Evolutionary conservation across 352 stramenopile genomes (phyloP), one percentile per base, ranked within the genome.

Genomic region (Phytophthora pseudosyringae): DNA sequence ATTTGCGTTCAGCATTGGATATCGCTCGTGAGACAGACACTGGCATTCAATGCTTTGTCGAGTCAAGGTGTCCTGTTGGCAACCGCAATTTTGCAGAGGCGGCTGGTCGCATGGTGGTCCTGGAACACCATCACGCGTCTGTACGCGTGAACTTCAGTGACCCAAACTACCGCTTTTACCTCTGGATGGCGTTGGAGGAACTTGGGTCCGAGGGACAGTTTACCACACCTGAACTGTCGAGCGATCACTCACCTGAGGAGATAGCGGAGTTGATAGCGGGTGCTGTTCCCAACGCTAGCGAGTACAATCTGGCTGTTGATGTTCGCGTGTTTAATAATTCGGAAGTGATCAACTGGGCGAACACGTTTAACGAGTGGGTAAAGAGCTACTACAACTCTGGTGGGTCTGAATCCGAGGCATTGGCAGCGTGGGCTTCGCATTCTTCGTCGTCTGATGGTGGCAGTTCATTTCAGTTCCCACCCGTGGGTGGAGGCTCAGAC

Each of bases 261-360:
- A 60, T 77, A 6, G 60, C 44, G 6, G 28, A 41, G 11, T 33
- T 59, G 5, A 52, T 83, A 21, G 35, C 41, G 5, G 11, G n/a
- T 15, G 48, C 62, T 33, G 61, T 76, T 9, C 62, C 62, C n/a
- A 69, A 78, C 26, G 48, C 56, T 0, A 67, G 41, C 7, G 29
- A 62, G 15, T 71, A 72, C 38, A 48, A 65, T 7, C 15, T 84
- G 4, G 73, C 73, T 15, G 48, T 86, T 1, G 54, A 68, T 32
- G 77, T 81, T 15, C 58, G 38, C 2, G 33, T 71, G 4, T 69
- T 59, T 36, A 70, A 86, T 58, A 86, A 86, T 56, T 66, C 35
- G 12, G 48, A 57, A 16, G 10, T 67, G 18, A 81, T 86, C 41
- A 9, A 50, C 7, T 44, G 51, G n/a, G 45, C 68, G 0, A 63